A percentile compares a stretch with the other conserved stretches of the same genome.
Evolutionary conservation across 1,284 basidiomycete genomes (phyloP).

Genomic region (Ganoderma lucidum): DNA sequence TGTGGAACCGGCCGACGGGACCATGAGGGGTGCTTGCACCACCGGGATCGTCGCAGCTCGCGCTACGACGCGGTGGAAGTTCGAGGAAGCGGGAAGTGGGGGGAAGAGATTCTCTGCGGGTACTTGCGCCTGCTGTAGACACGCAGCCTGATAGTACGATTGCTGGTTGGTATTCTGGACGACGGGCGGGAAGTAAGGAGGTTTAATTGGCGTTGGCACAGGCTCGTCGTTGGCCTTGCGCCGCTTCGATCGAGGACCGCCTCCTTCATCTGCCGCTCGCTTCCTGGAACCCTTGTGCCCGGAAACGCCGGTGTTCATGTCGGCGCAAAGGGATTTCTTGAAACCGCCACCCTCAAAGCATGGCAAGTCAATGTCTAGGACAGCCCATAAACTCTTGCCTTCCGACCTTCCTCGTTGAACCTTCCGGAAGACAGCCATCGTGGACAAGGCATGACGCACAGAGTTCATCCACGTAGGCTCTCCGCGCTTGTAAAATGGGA

Average conservation of each 20-base stretch:
- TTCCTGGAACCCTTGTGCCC: constrained; percentile 29
- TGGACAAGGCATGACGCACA: constrained; percentile 86
- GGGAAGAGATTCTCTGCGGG: constrained; percentile 75
- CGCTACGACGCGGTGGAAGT: constrained; percentile 46
- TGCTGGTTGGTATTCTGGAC: constrained; percentile 67
- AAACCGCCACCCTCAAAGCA: constrained; percentile 78
- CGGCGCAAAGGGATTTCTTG: constrained; percentile 72
- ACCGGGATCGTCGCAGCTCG: constrained; percentile 39
- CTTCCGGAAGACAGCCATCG: constrained; percentile 82
- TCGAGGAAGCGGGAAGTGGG: constrained; percentile 61
- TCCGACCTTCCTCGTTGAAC: constrained; percentile 69
- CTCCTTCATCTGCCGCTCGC: constrained; percentile 27
- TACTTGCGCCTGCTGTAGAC: constrained; percentile 45
- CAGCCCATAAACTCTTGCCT: constrained; percentile 80
- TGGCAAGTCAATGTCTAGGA: constrained; percentile 74
- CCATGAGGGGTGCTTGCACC: neutral
- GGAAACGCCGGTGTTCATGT: constrained; percentile 53
- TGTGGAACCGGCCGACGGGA: neutral
- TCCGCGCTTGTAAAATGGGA: constrained; percentile 92
- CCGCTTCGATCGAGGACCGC: constrained; percentile 39
- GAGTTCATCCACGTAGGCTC: constrained; percentile 98
- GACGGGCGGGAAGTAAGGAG: constrained; percentile 61
- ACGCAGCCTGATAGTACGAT: constrained; percentile 69
- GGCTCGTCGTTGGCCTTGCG: constrained; percentile 47
- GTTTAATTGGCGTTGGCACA: constrained; percentile 46